Conservation (phyloP, 2,329 filamentous ascomycete species). For the Diaporthe sp. region DNA sequence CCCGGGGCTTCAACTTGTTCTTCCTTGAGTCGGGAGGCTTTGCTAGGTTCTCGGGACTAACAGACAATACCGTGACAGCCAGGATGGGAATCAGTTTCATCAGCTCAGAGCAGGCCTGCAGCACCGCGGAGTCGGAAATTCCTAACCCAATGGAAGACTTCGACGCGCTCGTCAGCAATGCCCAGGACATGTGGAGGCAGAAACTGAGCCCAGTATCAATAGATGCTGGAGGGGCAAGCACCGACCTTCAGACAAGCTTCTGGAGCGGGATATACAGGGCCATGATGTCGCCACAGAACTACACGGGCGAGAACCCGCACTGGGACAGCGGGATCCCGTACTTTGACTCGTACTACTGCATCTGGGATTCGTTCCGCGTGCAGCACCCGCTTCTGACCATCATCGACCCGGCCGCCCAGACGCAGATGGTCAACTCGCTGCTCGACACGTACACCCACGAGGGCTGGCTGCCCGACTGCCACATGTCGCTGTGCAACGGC, state of each 20-base stretch:
- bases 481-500: slow-evolving; percentile 75
- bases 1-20: slow-evolving; percentile 54
- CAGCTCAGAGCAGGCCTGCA: slow-evolving; percentile 69
- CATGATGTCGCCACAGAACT: slow-evolving; percentile 74
- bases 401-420: slow-evolving; percentile 68
- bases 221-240: slow-evolving; percentile 58
- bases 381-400: slow-evolving; percentile 73
- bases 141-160: slow-evolving; percentile 69
- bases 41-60: slow-evolving; percentile 59
- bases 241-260: slow-evolving; percentile 64
- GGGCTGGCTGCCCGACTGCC: slow-evolving; percentile 75
- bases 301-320: slow-evolving; percentile 71
- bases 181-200: slow-evolving; percentile 65
- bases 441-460: slow-evolving; percentile 73
- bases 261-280: slow-evolving; percentile 71
- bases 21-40: slow-evolving; percentile 62
- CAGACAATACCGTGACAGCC: slow-evolving; percentile 62
- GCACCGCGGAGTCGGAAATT: slow-evolving; percentile 71
- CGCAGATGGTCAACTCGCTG: slow-evolving; percentile 70
- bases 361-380: slow-evolving; percentile 73
- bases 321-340: slow-evolving; percentile 72
- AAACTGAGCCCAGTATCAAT: slow-evolving; percentile 66
- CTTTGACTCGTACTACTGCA: slow-evolving; percentile 66
- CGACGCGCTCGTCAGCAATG: slow-evolving; percentile 56
- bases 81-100: slow-evolving; percentile 74